Percentiles rank a stretch among this genome's conserved stretches.
Evolutionary conservation across 129 eudicot species (phyloP).

Genomic region (Saposhnikovia divaricata): DNA sequence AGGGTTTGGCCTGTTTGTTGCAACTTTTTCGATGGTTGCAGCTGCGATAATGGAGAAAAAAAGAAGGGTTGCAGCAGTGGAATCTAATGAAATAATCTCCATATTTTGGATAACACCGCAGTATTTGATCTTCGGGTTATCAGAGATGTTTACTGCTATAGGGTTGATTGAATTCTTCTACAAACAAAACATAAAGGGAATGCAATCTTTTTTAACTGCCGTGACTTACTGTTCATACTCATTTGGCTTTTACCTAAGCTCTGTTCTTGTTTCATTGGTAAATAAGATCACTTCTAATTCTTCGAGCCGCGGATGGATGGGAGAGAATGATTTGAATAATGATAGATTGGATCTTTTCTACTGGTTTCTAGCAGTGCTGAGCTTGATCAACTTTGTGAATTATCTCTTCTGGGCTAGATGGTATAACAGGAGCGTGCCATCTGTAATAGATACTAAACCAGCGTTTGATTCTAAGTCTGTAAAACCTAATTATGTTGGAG

Average conservation of each 20-base stretch:
- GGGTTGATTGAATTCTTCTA: slow-evolving; percentile 93
- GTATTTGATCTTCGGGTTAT: slow-evolving; percentile 72
- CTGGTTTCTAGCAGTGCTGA: slow-evolving; percentile 71
- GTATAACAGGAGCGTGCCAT: slow-evolving; percentile 26
- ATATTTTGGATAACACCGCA: slow-evolving; percentile 90
- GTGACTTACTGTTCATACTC: slow-evolving; percentile 94
- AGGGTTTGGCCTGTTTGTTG: slow-evolving; percentile 66
- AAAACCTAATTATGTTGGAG: slow-evolving; percentile 25
- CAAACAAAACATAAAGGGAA: slow-evolving; percentile 67
- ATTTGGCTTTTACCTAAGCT: slow-evolving; percentile 87
- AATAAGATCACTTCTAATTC: slow-evolving; percentile 55
- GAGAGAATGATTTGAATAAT: slow-evolving; percentile 65
- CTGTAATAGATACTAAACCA: not conserved
- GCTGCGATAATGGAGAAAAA: slow-evolving; percentile 79
- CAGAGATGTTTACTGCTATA: slow-evolving; percentile 96
- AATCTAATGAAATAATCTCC: slow-evolving; percentile 29
- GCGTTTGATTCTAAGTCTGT: slow-evolving; percentile 10
- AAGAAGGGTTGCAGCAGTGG: slow-evolving; percentile 39
- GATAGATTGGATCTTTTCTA: slow-evolving; percentile 80
- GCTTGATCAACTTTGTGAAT: slow-evolving; percentile 63
- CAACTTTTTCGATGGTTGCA: slow-evolving; percentile 82
- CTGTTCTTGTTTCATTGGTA: slow-evolving; percentile 70
- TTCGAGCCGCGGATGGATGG: slow-evolving; percentile 53
- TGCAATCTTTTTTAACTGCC: slow-evolving; percentile 81
- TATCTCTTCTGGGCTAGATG: slow-evolving; percentile 81